Conservation (phyloP, 345 rosid species). For the Eutrema japonicum region DNA sequence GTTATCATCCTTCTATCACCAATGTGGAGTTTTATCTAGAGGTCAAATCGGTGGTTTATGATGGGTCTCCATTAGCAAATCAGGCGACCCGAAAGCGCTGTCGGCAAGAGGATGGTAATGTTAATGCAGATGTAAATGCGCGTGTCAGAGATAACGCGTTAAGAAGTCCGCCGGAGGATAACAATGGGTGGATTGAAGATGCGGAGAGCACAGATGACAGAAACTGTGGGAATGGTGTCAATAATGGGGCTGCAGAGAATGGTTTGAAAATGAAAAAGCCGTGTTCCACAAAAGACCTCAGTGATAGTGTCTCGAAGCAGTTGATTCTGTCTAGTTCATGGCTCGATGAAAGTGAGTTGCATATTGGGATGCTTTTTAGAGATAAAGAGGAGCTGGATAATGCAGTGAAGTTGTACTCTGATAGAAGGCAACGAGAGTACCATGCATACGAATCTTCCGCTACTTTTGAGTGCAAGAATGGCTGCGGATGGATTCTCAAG, state of each 20-base stretch:
- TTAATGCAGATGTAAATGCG: not conserved
- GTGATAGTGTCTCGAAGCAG: not conserved
- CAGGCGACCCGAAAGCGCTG: not conserved
- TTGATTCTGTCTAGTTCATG: not conserved
- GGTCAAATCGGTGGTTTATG: not conserved
- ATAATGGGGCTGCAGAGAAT: too few relatives aligned
- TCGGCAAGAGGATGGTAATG: not conserved
- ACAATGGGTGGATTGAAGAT: not conserved
- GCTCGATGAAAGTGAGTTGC: not conserved
- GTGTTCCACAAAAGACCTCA: too few relatives aligned
- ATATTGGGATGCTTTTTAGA: not conserved
- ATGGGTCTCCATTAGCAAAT: not conserved
- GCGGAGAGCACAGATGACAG: not conserved
- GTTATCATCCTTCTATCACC: conserved; percentile 1
- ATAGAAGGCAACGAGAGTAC: not conserved
- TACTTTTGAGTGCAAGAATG: too few relatives aligned
- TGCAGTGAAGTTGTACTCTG: not conserved
- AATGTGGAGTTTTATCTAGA: conserved; percentile 14
- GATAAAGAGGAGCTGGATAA: not conserved
- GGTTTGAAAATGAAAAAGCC: too few relatives aligned
- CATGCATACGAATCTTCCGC: too few relatives aligned
- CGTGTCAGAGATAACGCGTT: not conserved
- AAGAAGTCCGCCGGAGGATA: not conserved
- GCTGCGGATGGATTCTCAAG: too few relatives aligned
- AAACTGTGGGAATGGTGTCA: too few relatives aligned